These are phyloP conservation scores for Leonotis leonurus DNA, from an alignment of 257 asterid species.

Conservation along the genomic window DNA sequence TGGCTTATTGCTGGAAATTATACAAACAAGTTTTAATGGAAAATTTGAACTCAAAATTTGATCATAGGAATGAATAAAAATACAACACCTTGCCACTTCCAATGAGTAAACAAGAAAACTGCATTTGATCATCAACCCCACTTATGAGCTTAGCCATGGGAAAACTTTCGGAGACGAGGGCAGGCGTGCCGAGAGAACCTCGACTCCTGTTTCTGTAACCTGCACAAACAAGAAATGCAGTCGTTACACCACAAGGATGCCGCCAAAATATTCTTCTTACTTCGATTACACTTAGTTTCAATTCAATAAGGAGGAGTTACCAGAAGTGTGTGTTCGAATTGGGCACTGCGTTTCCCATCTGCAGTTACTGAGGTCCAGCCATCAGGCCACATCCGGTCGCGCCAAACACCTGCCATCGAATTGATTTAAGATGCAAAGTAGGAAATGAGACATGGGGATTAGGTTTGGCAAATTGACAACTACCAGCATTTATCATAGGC, in stretches of 20 bases:
- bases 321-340: constrained; percentile 91
- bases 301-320: constrained; percentile 26
- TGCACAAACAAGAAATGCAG: constrained; percentile 19
- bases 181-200: constrained; percentile 86
- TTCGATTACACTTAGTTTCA: neutral
- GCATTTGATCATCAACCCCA: neutral
- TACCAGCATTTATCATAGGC: constrained; percentile 94
- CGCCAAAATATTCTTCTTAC: too few species aligned
- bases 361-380: constrained; percentile 97
- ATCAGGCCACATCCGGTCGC: constrained; percentile 97
- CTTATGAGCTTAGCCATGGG: constrained; percentile 69
- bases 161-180: constrained; percentile 83
- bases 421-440: neutral
- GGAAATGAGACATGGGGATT: neutral
- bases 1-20: neutral
- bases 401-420: constrained; percentile 66
- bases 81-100: constrained; percentile 16
- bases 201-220: constrained; percentile 94
- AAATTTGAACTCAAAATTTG: constrained; percentile 17
- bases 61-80: constrained; percentile 1
- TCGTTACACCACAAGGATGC: too few species aligned
- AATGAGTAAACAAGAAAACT: neutral
- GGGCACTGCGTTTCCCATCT: constrained; percentile 95
- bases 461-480: neutral
- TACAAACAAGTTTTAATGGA: neutral